A percentile compares a stretch with the other conserved stretches of the same genome.
These are phyloP conservation scores for Thoreauomyces humboldtii DNA, from an alignment of 192 early-diverging fungal species.

Conservation along the genomic window DNA sequence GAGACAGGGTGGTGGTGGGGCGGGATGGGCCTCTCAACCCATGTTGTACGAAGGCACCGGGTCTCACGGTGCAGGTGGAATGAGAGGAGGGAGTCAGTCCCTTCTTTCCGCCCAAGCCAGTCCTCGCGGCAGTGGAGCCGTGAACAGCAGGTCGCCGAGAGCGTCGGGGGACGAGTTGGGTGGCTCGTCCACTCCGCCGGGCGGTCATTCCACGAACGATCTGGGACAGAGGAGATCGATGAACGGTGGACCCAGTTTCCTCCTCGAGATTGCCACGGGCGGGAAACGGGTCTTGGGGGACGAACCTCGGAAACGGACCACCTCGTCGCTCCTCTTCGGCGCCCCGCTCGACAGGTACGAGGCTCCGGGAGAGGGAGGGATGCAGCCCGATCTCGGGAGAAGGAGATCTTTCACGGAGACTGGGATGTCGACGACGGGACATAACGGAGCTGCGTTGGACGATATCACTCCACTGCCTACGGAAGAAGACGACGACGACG, in stretches of 20 bases:
- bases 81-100: no score
- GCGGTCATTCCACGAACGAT: background rate
- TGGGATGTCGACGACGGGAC: background rate
- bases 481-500: conserved; percentile 1
- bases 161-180: background rate
- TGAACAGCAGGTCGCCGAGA: background rate
- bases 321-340: background rate
- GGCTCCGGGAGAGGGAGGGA: background rate
- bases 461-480: conserved; percentile 4
- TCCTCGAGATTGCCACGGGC: background rate
- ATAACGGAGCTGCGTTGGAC: background rate
- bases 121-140: background rate
- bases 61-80: background rate
- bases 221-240: background rate
- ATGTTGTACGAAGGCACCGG: background rate
- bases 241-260: background rate
- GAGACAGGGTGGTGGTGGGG: background rate
- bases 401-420: background rate
- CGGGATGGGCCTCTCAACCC: background rate
- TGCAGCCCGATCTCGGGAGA: background rate
- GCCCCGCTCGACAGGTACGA: background rate
- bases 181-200: background rate
- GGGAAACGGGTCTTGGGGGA: background rate
- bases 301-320: background rate
- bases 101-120: no score